Percentiles rank a stretch among this genome's conserved stretches.
Conservation (phyloP, 805 yeast genomes). For the Metschnikowia orientalis region DNA sequence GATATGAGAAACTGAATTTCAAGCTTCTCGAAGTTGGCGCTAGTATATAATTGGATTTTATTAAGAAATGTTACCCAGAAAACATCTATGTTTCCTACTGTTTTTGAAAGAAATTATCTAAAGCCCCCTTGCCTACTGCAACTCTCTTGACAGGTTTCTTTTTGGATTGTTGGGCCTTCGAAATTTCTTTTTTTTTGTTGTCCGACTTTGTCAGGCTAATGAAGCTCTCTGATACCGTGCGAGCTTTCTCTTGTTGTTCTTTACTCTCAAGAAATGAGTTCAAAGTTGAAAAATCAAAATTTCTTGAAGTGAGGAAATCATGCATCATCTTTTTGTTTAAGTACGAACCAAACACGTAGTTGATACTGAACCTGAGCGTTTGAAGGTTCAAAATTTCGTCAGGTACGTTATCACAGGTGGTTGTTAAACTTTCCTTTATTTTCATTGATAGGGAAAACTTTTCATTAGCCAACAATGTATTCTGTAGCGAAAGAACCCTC, state of each 20-base stretch:
- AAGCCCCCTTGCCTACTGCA: conserved; percentile 59
- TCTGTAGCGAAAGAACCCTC: conserved; percentile 34
- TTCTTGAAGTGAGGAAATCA: conserved; percentile 15
- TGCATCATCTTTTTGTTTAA: conserved; percentile 28
- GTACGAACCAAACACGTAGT: conserved; percentile 44
- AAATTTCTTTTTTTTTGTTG: conserved; percentile 20
- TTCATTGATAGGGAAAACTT: conserved; percentile 16
- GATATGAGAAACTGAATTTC: conserved; percentile 37
- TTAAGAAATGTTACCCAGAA: no score
- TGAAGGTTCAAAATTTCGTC: conserved; percentile 31
- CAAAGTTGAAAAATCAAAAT: conserved; percentile 21
- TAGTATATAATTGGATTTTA: conserved; percentile 17
- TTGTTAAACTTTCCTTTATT: conserved; percentile 21
- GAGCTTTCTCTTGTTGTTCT: conserved; percentile 19
- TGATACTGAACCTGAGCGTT: conserved; percentile 40
- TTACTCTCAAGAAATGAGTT: conserved; percentile 17
- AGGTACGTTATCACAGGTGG: conserved; percentile 25
- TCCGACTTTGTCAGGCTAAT: conserved; percentile 21
- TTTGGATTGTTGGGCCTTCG: conserved; percentile 17
- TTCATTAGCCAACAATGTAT: conserved; percentile 21
- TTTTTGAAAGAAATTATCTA: conserved; percentile 62
- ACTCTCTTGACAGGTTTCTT: conserved; percentile 37
- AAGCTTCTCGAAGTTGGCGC: conserved; percentile 36
- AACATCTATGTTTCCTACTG: conserved; percentile 19
- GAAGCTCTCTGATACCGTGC: conserved; percentile 24